Conservation (phyloP, 2,329 filamentous ascomycete genomes). For the Fusarium veterinarium region DNA sequence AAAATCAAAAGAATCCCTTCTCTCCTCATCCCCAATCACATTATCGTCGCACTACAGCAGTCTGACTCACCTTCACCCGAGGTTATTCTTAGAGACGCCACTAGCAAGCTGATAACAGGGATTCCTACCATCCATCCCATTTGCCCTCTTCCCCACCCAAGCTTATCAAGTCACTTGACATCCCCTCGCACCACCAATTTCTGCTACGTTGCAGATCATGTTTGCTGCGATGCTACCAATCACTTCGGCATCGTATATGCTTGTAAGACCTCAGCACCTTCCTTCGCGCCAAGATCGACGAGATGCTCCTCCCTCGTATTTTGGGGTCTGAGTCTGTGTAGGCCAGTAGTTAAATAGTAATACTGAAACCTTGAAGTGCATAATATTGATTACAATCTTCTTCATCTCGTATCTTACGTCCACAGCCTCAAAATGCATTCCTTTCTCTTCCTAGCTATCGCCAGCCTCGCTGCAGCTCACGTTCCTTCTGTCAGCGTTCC, state of each 20-base stretch:
- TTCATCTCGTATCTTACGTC: background rate
- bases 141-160: background rate
- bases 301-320: background rate
- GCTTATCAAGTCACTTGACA: conserved; percentile 13
- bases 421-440: conserved; percentile 23
- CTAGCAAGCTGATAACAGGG: conserved; percentile 9
- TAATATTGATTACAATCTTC: background rate
- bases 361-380: background rate
- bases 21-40: background rate
- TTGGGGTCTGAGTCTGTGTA: conserved; percentile 3
- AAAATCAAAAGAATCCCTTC: background rate
- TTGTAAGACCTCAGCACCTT: conserved; percentile 4
- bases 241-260: background rate
- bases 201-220: conserved; percentile 34
- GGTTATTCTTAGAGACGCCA: background rate
- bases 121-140: background rate
- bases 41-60: background rate
- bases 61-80: background rate
- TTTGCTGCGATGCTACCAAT: conserved; percentile 31
- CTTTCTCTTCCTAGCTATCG: background rate
- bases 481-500: conserved; percentile 52
- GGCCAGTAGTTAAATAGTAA: background rate
- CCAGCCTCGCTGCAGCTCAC: conserved; percentile 11
- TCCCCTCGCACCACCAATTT: background rate
- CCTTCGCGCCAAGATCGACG: conserved; percentile 4